A percentile compares a stretch with the other conserved stretches of the same genome.
Conservation (phyloP, 768 basidiomycete species). For the Daedalea quercina region DNA sequence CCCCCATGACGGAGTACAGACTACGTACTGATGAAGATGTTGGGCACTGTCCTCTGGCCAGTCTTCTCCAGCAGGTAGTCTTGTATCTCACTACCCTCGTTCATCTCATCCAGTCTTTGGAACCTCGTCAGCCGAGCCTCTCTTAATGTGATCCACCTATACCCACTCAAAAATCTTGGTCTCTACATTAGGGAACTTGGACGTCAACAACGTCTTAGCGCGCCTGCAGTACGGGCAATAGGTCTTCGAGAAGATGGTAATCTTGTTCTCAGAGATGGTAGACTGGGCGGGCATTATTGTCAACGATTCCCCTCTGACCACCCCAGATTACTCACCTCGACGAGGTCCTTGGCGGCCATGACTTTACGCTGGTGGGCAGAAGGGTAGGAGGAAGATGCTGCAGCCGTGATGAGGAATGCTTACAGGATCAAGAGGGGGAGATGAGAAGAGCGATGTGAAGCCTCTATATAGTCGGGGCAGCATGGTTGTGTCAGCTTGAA, state of each 20-base stretch:
- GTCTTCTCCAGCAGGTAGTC: constrained; percentile 57
- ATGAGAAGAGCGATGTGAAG: constrained; percentile 11
- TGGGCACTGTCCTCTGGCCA: constrained; percentile 67
- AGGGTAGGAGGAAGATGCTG: constrained; percentile 26
- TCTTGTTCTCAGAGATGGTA: constrained; percentile 30
- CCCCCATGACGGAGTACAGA: neutral
- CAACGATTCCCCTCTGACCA: neutral
- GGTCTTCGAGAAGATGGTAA: constrained; percentile 35
- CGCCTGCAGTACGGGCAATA: constrained; percentile 35
- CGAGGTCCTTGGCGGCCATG: constrained; percentile 28
- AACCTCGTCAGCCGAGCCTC: neutral
- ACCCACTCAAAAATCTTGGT: constrained; percentile 32
- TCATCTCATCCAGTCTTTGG: constrained; percentile 48
- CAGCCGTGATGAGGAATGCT: constrained; percentile 15
- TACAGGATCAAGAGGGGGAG: constrained; percentile 15
- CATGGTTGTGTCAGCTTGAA: constrained; percentile 6
- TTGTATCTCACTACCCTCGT: constrained; percentile 61
- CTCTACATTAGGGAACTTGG: constrained; percentile 22
- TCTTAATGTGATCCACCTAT: neutral
- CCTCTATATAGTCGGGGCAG: constrained; percentile 19
- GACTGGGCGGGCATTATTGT: constrained; percentile 14
- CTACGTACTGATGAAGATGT: constrained; percentile 62
- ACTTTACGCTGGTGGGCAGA: constrained; percentile 26
- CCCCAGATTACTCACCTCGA: constrained; percentile 29
- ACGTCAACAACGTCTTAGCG: constrained; percentile 31